Evolutionary conservation across 1,284 basidiomycete genomes (phyloP), one percentile per base, ranked within the genome.

Genomic region (Naganishia albida): DNA sequence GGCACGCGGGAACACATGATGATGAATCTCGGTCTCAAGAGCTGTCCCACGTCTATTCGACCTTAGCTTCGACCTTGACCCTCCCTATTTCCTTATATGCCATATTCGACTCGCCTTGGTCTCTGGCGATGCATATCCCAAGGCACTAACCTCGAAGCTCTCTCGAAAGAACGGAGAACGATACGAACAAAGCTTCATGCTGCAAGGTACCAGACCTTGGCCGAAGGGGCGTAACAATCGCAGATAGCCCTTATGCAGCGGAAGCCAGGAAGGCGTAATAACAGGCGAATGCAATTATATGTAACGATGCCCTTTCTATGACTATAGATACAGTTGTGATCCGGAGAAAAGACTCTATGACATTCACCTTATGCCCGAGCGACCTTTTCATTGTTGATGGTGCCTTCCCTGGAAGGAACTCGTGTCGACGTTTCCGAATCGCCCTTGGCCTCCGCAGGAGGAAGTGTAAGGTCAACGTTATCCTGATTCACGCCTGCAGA

Each of bases 381-480:
- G 12, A 48, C 30, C 57, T 60, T 60, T 26, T 60, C 57, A 34
- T 60, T 42, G 46, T 60, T 42, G 23, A 60, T 23, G 7, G 57
- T 60, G 12, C 44, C 34, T 18, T 60, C 60, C 43, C 49, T 51
- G 18, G 62, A 64, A 16, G 62, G 62, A 1, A 64, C 62, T 38
- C 62, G 51, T n/a, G 62, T 64, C 1, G 50, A 53, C 10, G 40
- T 55, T 15, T 49, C 62, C 34, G 62, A 64, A 23, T 56, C 44
- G 8, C 12, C 56, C 6, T 65, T 65, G 50, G 50, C 43, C 40
- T 65, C 67, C 6, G 72, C 40, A 56, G 75, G 75, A 18, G 76
- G 75, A 15, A 75, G 65, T 15, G 75, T 69, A 30, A 75, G 74
- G 65, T 76, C 75, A 63, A 71, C 68, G 25, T 66, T 67, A 16